A percentile compares a stretch with the other conserved stretches of the same genome.
These are phyloP conservation scores for Linum tenue DNA, from an alignment of 345 rosid species.

Conservation along the genomic window DNA sequence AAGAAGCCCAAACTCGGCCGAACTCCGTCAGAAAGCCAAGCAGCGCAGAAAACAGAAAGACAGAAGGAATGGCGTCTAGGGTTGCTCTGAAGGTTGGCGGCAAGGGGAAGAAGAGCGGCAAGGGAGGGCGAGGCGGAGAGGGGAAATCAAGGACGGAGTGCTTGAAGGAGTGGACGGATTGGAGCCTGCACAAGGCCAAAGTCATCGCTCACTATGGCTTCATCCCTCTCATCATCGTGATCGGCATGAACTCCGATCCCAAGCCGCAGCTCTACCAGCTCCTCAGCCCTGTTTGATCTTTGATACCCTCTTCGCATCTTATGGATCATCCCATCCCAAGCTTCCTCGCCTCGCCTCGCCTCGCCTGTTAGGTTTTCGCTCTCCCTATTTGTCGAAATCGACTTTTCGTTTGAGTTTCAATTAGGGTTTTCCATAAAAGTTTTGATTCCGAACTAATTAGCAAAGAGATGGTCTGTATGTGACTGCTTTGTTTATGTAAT, in stretches of 20 bases:
- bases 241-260: slow-evolving; percentile 95
- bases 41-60: background rate
- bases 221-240: slow-evolving; percentile 72
- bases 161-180: slow-evolving; percentile 85
- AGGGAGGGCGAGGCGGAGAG: slow-evolving; percentile 36
- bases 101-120: slow-evolving; percentile 36
- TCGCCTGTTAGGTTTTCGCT: too few species aligned
- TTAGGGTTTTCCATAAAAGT: too few species aligned
- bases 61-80: slow-evolving; percentile 34
- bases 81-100: slow-evolving; percentile 35
- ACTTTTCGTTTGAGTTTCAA: too few species aligned
- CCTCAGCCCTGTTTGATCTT: slow-evolving; percentile 62
- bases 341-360: too few species aligned
- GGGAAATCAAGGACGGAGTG: slow-evolving; percentile 35
- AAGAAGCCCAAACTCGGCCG: background rate
- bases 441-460: too few species aligned
- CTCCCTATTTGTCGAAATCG: too few species aligned
- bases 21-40: background rate
- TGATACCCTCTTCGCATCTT: background rate
- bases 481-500: too few species aligned
- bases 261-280: slow-evolving; percentile 87
- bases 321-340: too few species aligned
- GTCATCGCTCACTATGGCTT: slow-evolving; percentile 84
- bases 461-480: too few species aligned
- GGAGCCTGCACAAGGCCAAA: slow-evolving; percentile 83